Conservation (phyloP, 192 early-diverging fungal species). For the Linnemannia schmuckeri region DNA sequence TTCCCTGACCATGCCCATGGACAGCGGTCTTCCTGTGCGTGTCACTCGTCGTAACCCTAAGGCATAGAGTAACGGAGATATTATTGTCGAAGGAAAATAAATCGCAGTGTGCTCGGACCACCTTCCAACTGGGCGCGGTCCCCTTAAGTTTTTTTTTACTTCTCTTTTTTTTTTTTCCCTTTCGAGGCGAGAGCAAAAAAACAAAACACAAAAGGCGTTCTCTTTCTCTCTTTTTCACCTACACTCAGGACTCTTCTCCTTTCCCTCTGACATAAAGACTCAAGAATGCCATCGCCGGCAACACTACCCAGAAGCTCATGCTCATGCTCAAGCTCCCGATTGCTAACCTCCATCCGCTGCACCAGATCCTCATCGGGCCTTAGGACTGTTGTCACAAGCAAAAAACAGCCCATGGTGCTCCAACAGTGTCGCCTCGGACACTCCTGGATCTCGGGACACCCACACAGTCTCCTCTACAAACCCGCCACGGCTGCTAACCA, state of each 20-base stretch:
- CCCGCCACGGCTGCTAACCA: conserved; percentile 15
- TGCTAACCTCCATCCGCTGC: conserved; percentile 17
- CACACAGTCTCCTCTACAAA: conserved; percentile 45
- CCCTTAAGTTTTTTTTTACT: background rate
- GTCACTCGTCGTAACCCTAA: conserved; percentile 20
- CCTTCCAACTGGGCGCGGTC: background rate
- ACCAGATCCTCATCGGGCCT: conserved; percentile 3
- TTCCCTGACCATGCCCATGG: conserved; percentile 56
- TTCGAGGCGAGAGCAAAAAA: background rate
- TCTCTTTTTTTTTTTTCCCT: background rate
- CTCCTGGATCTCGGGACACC: conserved; percentile 56
- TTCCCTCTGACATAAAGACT: background rate
- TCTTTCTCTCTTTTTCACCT: background rate
- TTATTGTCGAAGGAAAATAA: background rate
- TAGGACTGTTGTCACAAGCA: conserved; percentile 10
- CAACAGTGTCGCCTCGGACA: conserved; percentile 34
- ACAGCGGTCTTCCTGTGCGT: conserved; percentile 41
- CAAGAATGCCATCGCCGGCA: background rate
- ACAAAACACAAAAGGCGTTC: background rate
- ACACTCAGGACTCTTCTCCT: background rate
- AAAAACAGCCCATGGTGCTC: conserved; percentile 18
- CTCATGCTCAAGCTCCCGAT: conserved; percentile 15
- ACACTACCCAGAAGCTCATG: conserved; percentile 15
- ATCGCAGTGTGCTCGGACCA: background rate
- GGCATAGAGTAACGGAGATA: background rate